Conservation (phyloP, 129 eudicot species). For the Solidago caesia region DNA sequence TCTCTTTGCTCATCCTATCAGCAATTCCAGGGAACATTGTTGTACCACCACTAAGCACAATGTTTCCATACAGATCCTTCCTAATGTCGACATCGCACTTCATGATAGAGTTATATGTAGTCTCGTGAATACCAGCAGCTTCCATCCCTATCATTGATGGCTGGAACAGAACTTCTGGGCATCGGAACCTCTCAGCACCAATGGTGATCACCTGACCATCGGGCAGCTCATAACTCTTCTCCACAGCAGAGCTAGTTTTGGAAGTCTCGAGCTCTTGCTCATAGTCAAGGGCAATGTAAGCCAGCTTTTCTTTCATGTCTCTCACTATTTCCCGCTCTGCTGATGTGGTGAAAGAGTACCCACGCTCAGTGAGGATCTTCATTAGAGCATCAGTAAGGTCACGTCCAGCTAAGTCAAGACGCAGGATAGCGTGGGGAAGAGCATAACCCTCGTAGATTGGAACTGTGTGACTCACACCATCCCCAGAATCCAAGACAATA, state of each 20-base stretch:
- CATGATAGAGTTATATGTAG: slow-evolving; percentile 11
- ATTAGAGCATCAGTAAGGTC: slow-evolving; percentile 43
- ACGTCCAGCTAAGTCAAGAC: slow-evolving; percentile 45
- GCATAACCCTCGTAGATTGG: slow-evolving; percentile 44
- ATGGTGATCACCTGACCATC: slow-evolving; percentile 48
- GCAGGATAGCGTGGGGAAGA: slow-evolving; percentile 45
- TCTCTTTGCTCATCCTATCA: no score
- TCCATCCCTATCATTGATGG: slow-evolving; percentile 75
- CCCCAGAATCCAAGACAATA: slow-evolving; percentile 42
- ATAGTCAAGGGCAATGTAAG: slow-evolving; percentile 39
- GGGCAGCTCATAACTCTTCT: slow-evolving; percentile 44
- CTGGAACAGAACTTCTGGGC: slow-evolving; percentile 53
- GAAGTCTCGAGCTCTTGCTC: slow-evolving; percentile 43
- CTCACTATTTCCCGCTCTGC: slow-evolving; percentile 44
- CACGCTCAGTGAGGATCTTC: slow-evolving; percentile 41
- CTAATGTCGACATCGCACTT: no score
- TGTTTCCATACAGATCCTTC: no score
- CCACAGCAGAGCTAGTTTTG: slow-evolving; percentile 41
- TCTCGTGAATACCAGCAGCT: slow-evolving; percentile 71
- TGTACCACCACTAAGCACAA: no score
- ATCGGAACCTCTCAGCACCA: slow-evolving; percentile 44
- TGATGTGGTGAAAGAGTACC: slow-evolving; percentile 42
- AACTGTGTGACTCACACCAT: slow-evolving; percentile 45
- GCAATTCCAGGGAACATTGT: slow-evolving; percentile 30
- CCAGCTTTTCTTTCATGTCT: slow-evolving; percentile 40